These are phyloP conservation scores for Gracilaria domingensis DNA, from an alignment of 23 red algal genomes.

Conservation along the genomic window DNA sequence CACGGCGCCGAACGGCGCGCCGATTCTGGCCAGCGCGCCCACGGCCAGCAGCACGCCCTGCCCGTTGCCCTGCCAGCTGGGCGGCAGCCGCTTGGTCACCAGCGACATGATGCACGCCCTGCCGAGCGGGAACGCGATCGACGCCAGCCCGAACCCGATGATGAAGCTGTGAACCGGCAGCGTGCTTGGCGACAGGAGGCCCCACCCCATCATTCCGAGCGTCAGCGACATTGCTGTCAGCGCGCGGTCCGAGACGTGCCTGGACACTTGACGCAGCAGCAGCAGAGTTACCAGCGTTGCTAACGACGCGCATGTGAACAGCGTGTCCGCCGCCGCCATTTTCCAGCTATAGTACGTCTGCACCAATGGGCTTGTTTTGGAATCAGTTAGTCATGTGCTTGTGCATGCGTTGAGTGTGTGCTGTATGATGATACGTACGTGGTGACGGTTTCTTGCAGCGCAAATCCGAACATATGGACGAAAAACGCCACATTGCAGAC, in stretches of 20 bases:
- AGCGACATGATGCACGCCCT: slow-evolving; percentile 39
- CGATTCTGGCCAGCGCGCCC: slow-evolving; percentile 60
- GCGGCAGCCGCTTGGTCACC: slow-evolving; percentile 50
- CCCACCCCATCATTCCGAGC: slow-evolving; percentile 8
- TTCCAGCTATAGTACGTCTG: slow-evolving; percentile 53
- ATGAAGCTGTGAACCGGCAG: not conserved
- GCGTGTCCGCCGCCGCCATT: slow-evolving; percentile 29
- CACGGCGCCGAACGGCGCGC: slow-evolving; percentile 58
- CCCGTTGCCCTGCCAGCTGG: slow-evolving; percentile 30
- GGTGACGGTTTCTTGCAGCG: slow-evolving; percentile 78
- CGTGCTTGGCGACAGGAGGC: not conserved
- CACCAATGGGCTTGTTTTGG: slow-evolving; percentile 42
- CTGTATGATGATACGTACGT: slow-evolving; percentile 49
- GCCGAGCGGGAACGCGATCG: slow-evolving; percentile 51
- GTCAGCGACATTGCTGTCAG: slow-evolving; percentile 6
- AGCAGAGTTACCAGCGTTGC: slow-evolving; percentile 19
- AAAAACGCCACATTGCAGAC: slow-evolving; percentile 66
- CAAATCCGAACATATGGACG: slow-evolving; percentile 82
- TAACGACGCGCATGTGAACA: slow-evolving; percentile 45
- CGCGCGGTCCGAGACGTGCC: slow-evolving; percentile 4
- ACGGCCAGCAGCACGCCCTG: slow-evolving; percentile 67
- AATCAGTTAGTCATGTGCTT: not conserved
- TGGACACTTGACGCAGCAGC: not conserved
- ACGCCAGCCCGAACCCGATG: slow-evolving; percentile 30
- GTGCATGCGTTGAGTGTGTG: too few species aligned